These are phyloP conservation scores for Hemisphaericaspora xylanilytica DNA, from an alignment of 1,139 yeast genomes.

Conservation along the genomic window DNA sequence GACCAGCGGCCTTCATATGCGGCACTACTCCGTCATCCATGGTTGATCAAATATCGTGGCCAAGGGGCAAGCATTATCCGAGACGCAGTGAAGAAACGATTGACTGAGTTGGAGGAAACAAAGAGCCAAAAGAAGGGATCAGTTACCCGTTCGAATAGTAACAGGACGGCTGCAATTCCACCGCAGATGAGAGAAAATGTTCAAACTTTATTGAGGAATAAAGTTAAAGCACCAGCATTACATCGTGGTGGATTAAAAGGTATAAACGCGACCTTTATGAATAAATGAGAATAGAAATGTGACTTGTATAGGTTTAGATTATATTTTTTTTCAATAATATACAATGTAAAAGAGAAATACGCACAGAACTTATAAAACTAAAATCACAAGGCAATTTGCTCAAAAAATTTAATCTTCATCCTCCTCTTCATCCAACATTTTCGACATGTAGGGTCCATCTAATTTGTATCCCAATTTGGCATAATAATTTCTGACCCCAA, in stretches of 20 bases:
- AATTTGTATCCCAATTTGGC: conserved; percentile 85
- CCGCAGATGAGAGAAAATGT: conserved; percentile 31
- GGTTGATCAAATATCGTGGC: conserved; percentile 59
- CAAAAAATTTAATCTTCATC: not conserved
- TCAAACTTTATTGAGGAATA: conserved; percentile 34
- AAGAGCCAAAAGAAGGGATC: conserved; percentile 15
- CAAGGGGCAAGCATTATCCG: conserved; percentile 44
- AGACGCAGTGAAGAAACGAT: conserved; percentile 32
- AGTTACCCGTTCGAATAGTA: conserved; percentile 14
- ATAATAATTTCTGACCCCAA: conserved; percentile 95
- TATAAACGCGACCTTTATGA: conserved; percentile 14
- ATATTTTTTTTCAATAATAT: no score
- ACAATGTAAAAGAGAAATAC: no score
- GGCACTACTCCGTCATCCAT: conserved; percentile 72
- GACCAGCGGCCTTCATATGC: conserved; percentile 80
- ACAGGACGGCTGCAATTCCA: conserved; percentile 14
- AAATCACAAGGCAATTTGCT: not conserved
- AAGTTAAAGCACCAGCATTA: conserved; percentile 43
- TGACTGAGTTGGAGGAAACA: conserved; percentile 30
- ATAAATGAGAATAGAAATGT: no score
- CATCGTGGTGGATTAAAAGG: conserved; percentile 38
- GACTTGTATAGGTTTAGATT: conserved; percentile 1
- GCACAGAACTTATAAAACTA: not conserved
- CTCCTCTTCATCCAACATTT: conserved; percentile 11
- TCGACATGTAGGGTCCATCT: conserved; percentile 96